These are phyloP conservation scores for Cryphonectria carpinicola DNA, from an alignment of 2,329 filamentous ascomycete species.

Conservation along the genomic window DNA sequence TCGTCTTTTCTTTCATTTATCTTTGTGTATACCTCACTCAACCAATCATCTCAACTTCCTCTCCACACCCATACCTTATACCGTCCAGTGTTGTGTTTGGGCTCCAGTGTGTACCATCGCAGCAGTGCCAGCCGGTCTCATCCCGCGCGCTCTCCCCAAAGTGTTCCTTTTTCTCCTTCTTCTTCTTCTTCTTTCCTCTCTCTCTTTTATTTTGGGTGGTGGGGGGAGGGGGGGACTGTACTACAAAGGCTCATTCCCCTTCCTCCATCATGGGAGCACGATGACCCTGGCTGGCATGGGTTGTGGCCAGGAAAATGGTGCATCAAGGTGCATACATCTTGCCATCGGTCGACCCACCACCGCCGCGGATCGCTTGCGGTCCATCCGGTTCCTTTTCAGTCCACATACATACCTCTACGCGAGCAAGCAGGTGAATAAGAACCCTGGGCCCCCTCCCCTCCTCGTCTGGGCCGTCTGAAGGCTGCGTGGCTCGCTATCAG, in stretches of 20 bases:
- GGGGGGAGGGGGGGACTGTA: not conserved
- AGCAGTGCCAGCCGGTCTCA: not conserved
- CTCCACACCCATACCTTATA: not conserved
- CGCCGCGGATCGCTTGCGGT: not conserved
- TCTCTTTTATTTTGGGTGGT: too few relatives aligned
- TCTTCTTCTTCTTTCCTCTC: not conserved
- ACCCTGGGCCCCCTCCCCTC: not conserved
- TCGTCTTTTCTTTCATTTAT: not conserved
- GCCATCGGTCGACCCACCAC: constrained; percentile 19
- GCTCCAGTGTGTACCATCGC: not conserved
- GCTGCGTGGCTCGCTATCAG: not conserved
- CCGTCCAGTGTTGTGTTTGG: not conserved
- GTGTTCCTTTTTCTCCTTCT: not conserved
- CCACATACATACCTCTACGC: not conserved
- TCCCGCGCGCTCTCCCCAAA: not conserved
- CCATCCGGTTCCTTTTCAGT: not conserved
- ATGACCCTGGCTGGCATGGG: constrained; percentile 14
- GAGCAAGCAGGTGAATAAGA: not conserved
- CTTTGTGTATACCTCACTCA: not conserved
- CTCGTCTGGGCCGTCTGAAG: not conserved
- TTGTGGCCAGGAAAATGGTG: constrained; percentile 3
- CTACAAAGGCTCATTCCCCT: not conserved
- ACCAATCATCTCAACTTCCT: not conserved
- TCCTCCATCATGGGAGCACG: constrained; percentile 10
- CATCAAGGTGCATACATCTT: constrained; percentile 6